phyloP scores from a whole-genome alignment of 2,329 filamentous ascomycete species.

The Microsporum ferrugineum region DNA sequence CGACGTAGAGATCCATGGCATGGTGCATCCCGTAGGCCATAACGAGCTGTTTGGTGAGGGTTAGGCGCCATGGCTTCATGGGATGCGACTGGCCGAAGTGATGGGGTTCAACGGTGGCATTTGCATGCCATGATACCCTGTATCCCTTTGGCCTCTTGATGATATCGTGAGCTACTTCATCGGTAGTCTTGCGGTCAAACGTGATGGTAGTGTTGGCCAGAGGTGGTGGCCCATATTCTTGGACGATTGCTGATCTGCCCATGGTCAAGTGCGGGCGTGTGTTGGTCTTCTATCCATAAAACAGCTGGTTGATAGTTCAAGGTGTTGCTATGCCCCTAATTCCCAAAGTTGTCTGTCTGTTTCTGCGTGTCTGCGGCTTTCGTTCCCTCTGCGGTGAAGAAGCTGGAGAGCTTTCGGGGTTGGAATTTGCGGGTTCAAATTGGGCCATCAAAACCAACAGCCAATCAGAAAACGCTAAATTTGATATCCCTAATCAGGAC shows the following conservation, averaged over 20 bases:
- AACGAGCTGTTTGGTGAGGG: slow-evolving; percentile 87
- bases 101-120: slow-evolving; percentile 86
- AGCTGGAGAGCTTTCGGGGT: not conserved
- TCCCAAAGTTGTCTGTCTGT: not conserved
- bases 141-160: slow-evolving; percentile 75
- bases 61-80: slow-evolving; percentile 98
- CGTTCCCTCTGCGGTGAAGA: not conserved
- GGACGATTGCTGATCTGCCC: slow-evolving; percentile 37
- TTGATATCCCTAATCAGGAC: not conserved
- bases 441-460: slow-evolving; percentile 4
- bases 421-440: not conserved
- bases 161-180: slow-evolving; percentile 49
- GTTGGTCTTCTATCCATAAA: not conserved
- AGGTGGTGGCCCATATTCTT: slow-evolving; percentile 38
- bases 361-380: not conserved
- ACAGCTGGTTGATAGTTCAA: not conserved
- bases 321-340: not conserved
- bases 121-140: slow-evolving; percentile 90
- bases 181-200: slow-evolving; percentile 40
- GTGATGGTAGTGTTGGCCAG: slow-evolving; percentile 35
- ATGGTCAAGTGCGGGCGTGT: slow-evolving; percentile 17
- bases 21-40: slow-evolving; percentile 92
- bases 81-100: slow-evolving; percentile 95
- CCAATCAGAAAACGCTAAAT: not conserved
- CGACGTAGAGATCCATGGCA: slow-evolving; percentile 88